A percentile compares a stretch with the other conserved stretches of the same genome.
Conservation (phyloP, 805 yeast species). For the Clavispora phyllophila region DNA sequence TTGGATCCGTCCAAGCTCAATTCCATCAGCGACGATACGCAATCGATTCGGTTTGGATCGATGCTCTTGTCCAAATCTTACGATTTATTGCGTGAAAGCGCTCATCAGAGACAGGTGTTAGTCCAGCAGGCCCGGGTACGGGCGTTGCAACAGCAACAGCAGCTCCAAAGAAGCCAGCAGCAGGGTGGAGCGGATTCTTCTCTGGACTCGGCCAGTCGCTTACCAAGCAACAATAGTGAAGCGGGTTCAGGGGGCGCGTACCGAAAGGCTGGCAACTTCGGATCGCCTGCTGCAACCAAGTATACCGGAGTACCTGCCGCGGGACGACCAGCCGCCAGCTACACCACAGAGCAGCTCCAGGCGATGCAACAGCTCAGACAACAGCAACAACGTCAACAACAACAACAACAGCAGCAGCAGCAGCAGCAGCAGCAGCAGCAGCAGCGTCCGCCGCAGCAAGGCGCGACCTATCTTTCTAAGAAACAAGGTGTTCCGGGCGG, state of each 20-base stretch:
- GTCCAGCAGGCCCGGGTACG: conserved; percentile 48
- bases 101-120: conserved; percentile 51
- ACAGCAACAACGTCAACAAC: conserved; percentile 9
- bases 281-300: conserved; percentile 1
- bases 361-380: conserved; percentile 9
- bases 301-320: conserved; percentile 1
- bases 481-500: conserved; percentile 1
- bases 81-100: conserved; percentile 71
- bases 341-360: conserved; percentile 8
- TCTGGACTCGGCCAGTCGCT: not conserved
- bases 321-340: conserved; percentile 1
- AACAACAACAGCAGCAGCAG: conserved; percentile 7
- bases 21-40: conserved; percentile 80
- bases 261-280: conserved; percentile 2
- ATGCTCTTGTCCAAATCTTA: conserved; percentile 86
- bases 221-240: conserved; percentile 2
- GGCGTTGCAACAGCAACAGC: conserved; percentile 38
- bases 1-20: conserved; percentile 81
- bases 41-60: conserved; percentile 84
- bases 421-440: conserved; percentile 8
- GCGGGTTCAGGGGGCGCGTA: conserved; percentile 8
- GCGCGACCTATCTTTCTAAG: conserved; percentile 1
- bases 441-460: conserved; percentile 1
- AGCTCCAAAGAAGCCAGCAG: conserved; percentile 13
- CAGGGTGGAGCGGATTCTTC: not conserved